Conservation (phyloP, 495 filamentous ascomycete species). For the Tetracladium setigerum region DNA sequence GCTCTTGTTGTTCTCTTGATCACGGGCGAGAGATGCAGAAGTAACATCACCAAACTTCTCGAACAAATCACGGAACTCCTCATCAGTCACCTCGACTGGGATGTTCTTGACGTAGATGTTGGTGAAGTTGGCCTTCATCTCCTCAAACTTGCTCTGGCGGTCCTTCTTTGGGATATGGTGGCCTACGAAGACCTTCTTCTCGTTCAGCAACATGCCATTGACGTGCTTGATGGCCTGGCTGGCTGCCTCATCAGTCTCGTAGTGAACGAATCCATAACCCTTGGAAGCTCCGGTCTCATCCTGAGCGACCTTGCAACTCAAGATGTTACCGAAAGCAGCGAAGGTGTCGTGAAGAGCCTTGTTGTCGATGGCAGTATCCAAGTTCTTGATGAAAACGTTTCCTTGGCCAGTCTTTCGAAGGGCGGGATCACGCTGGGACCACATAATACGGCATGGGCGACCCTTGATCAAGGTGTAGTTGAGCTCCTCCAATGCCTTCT, state of each 20-base stretch:
- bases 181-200: conserved; percentile 99
- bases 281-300: conserved; percentile 94
- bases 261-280: conserved; percentile 99
- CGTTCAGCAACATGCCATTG: conserved; percentile 98
- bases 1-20: conserved; percentile 77
- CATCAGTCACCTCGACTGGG: conserved; percentile 75
- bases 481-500: conserved; percentile 96
- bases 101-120: conserved; percentile 99
- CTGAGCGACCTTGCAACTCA: conserved; percentile 98
- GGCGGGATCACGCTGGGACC: conserved; percentile 98
- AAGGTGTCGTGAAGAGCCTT: conserved; percentile 99
- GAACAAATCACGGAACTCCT: conserved; percentile 90
- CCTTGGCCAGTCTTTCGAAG: conserved; percentile 98
- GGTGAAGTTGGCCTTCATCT: conserved; percentile 99
- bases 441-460: conserved; percentile 99
- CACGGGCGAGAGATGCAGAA: conserved; percentile 87
- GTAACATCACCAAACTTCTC: conserved; percentile 90
- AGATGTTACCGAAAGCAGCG: conserved; percentile 96
- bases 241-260: conserved; percentile 97
- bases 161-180: conserved; percentile 99
- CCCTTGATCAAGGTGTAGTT: conserved; percentile 99
- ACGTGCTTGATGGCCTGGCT: conserved; percentile 98
- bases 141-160: conserved; percentile 99
- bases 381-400: conserved; percentile 99
- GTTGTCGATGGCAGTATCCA: conserved; percentile 98